These are phyloP conservation scores for Leccinum rimulosum DNA, from an alignment of 768 basidiomycete genomes.

Conservation along the genomic window DNA sequence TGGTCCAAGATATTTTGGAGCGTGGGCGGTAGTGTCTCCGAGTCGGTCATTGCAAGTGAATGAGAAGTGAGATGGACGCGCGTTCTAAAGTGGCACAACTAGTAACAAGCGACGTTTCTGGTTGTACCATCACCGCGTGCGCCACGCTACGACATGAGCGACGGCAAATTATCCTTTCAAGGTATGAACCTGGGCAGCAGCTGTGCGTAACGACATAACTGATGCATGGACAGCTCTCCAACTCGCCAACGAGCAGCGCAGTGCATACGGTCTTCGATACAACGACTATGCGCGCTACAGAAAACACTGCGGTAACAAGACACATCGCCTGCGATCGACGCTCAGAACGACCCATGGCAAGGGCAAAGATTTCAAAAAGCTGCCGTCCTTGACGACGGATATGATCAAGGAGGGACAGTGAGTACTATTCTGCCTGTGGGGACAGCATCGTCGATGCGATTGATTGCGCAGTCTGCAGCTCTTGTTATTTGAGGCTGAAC, in stretches of 20 bases:
- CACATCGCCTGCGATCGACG: constrained; percentile 81
- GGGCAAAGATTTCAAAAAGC: constrained; percentile 86
- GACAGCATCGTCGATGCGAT: constrained; percentile 9
- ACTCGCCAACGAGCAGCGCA: constrained; percentile 85
- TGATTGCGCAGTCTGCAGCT: constrained; percentile 62
- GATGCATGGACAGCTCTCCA: constrained; percentile 60
- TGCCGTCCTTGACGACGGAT: constrained; percentile 64
- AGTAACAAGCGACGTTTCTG: constrained; percentile 10
- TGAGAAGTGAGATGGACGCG: constrained; percentile 17
- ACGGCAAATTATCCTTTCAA: constrained; percentile 36
- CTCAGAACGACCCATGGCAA: constrained; percentile 87
- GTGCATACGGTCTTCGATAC: constrained; percentile 86
- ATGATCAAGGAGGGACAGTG: constrained; percentile 83
- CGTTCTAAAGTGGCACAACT: constrained; percentile 13
- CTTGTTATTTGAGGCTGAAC: constrained; percentile 85
- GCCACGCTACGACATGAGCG: constrained; percentile 19
- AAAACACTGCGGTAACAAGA: constrained; percentile 89
- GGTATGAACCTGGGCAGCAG: constrained; percentile 30
- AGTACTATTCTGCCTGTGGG: constrained; percentile 25
- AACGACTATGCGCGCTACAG: constrained; percentile 89
- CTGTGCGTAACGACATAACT: not conserved
- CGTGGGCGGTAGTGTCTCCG: constrained; percentile 68
- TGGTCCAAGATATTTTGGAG: constrained; percentile 96
- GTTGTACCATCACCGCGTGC: constrained; percentile 6
- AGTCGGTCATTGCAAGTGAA: constrained; percentile 40